These are phyloP conservation scores for Mollisiaceae sp. DNA, from an alignment of 2,329 filamentous ascomycete genomes.

Conservation along the genomic window DNA sequence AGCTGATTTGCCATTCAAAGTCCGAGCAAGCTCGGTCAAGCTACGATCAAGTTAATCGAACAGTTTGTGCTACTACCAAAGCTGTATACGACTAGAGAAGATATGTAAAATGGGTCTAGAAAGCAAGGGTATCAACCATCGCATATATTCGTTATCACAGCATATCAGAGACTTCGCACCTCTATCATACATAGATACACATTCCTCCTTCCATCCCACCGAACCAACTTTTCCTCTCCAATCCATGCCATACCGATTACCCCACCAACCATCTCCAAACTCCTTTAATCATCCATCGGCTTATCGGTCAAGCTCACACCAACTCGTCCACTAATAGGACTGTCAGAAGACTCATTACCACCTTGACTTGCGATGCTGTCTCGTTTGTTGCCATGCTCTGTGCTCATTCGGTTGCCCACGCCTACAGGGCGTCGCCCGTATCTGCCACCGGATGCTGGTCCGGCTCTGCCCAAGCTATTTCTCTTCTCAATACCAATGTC, in stretches of 20 bases:
- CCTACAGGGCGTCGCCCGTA: slow-evolving; percentile 46
- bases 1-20: no score
- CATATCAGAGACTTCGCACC: slow-evolving; percentile 21
- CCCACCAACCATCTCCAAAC: background rate
- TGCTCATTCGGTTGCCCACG: slow-evolving; percentile 39
- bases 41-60: no score
- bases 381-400: slow-evolving; percentile 36
- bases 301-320: slow-evolving; percentile 75
- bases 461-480: slow-evolving; percentile 65
- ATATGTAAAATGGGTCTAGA: background rate
- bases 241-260: background rate
- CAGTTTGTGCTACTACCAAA: no score
- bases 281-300: slow-evolving; percentile 73
- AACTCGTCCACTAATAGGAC: slow-evolving; percentile 40
- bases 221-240: slow-evolving; percentile 5
- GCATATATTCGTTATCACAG: slow-evolving; percentile 27
- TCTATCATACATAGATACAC: slow-evolving; percentile 34
- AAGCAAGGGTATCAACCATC: slow-evolving; percentile 34
- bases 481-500: slow-evolving; percentile 59
- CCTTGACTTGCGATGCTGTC: slow-evolving; percentile 40
- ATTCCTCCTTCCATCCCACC: background rate
- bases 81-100: no score
- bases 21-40: no score
- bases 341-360: slow-evolving; percentile 46
- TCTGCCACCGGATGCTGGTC: slow-evolving; percentile 56